Conservation (phyloP, 177 flowering plant genomes). For the Vitis hybrid region DNA sequence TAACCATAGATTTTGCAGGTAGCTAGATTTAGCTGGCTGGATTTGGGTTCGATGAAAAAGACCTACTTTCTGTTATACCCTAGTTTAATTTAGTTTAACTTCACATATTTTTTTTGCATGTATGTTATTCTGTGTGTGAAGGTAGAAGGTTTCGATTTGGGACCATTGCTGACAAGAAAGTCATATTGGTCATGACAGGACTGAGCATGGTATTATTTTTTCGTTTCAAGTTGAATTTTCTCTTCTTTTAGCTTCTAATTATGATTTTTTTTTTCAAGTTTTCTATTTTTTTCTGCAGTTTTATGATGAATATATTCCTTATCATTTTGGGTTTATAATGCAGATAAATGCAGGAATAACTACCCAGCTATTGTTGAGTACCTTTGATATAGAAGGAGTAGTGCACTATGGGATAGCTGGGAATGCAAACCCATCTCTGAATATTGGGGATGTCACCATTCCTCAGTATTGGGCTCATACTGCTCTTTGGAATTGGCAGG, state of each 20-base stretch:
- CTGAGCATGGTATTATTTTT: slow-evolving; percentile 19
- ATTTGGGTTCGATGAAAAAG: too few species aligned
- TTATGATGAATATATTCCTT: background rate
- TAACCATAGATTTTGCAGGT: slow-evolving; percentile 16
- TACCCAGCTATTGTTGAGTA: slow-evolving; percentile 23
- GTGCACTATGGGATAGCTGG: slow-evolving; percentile 33
- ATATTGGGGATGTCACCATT: slow-evolving; percentile 31
- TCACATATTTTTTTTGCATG: background rate
- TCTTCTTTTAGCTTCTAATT: background rate
- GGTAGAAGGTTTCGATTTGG: slow-evolving; percentile 34
- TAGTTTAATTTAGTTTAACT: background rate
- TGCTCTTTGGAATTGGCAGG: slow-evolving; percentile 38
- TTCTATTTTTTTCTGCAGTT: background rate
- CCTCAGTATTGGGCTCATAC: slow-evolving; percentile 31
- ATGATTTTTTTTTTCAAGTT: background rate
- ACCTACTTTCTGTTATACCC: too few species aligned
- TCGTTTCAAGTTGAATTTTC: background rate
- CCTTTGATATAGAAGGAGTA: slow-evolving; percentile 25
- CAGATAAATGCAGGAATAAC: slow-evolving; percentile 30
- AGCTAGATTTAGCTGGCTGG: background rate
- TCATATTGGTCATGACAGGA: slow-evolving; percentile 31
- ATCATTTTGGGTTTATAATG: background rate
- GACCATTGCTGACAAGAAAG: slow-evolving; percentile 14
- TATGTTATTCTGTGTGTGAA: background rate
- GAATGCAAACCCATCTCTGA: slow-evolving; percentile 26